Evolutionary conservation across 805 yeast species (phyloP), one percentile per base, ranked within the genome.

Genomic region (Candida cerambycidarum): DNA sequence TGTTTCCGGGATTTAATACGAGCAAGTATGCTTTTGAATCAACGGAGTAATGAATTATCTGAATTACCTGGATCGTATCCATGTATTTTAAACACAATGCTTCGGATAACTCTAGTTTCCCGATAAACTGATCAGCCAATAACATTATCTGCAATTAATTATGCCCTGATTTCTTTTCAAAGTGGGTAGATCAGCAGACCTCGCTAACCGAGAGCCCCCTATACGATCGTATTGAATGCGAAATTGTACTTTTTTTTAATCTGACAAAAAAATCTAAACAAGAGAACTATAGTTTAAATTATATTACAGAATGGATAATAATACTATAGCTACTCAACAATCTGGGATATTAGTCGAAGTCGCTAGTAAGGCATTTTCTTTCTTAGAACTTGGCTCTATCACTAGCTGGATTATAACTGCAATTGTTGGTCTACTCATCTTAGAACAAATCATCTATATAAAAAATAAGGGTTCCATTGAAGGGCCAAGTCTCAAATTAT

Each of bases 401-500:
- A 70, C 74, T 65, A 79, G 82, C 58, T 52, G 79, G 32, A 49
- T 70, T 14, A 41, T 76, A 19, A 69, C 85, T 1, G 48, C 75
- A 1, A 41, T 80, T 5, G 71, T 79, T 2, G 50, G 78, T 11
- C 65, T 69, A 4, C 55, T 85, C 36, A 70, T 79, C 1, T 85
- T 78, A 59, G 95, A 88, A 64, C 95, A 85, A 64, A 63, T 89
- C n/a, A 65, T 77, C 50, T 93, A 93, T 61, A 82, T 89, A 57
- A 56, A 79, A 34, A 80, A 81, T 50, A 93, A 93, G 65, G 97
- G 97, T 32, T 59, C 78, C 25, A 89, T 92, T 61, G 97, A 89
- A 7, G 99, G 99, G 16, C 99, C 97, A 11, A 65, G 69, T 34
- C 82, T 75, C 62, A 93, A 93, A 65, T 57, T 89, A 44, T 92